Percentiles rank a stretch among this genome's conserved stretches.
Evolutionary conservation across 352 stramenopile genomes (phyloP).

Genomic region (Detonula confervacea): DNA sequence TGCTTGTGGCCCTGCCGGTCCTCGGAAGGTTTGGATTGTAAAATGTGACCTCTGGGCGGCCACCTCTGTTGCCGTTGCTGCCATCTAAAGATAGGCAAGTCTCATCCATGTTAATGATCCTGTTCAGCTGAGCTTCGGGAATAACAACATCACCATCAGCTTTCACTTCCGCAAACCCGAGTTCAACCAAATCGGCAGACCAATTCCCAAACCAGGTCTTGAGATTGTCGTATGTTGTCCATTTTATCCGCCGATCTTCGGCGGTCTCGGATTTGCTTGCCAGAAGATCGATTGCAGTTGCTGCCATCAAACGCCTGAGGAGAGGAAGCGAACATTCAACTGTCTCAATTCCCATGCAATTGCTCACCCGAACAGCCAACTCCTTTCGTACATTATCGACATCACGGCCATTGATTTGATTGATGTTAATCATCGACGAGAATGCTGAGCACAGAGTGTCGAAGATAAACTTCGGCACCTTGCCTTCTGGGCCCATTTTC

Average conservation of each 20-base stretch:
- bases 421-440: neutral
- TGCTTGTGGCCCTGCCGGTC: neutral
- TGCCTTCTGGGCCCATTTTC: neutral
- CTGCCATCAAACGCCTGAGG: neutral
- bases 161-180: neutral
- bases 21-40: conserved; percentile 17
- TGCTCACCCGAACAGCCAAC: neutral
- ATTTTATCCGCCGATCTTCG: conserved; percentile 14
- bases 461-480: neutral
- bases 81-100: conserved; percentile 21
- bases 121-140: conserved; percentile 6
- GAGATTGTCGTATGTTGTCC: conserved; percentile 33
- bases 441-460: neutral
- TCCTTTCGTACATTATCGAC: neutral
- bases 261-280: neutral
- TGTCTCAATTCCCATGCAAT: neutral
- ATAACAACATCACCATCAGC: neutral
- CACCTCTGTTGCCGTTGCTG: conserved; percentile 4
- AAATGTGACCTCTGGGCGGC: conserved; percentile 12
- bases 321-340: neutral
- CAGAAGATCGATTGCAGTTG: neutral
- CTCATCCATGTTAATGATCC: conserved; percentile 36
- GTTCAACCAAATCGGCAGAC: conserved; percentile 19
- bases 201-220: conserved; percentile 35
- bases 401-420: neutral